Evolutionary conservation across 202 grass and related monocot genomes (phyloP).

Genomic region (Miscanthus sacchariflorus): DNA sequence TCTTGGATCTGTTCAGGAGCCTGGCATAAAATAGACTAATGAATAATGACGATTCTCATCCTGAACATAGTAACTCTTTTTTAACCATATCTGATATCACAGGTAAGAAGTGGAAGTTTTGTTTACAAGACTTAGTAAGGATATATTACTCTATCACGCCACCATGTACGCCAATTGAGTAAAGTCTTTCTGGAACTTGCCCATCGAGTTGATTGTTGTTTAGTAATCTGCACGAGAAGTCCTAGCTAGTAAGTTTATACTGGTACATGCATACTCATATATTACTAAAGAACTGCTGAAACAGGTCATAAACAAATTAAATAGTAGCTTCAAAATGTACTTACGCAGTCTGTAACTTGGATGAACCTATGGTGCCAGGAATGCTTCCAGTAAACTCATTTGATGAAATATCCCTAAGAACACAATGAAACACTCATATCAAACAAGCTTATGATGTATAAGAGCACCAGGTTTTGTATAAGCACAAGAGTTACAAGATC

Average conservation of each 20-base stretch:
- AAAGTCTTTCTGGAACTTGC: slow-evolving; percentile 94
- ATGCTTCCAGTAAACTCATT: slow-evolving; percentile 87
- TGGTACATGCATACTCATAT: not conserved
- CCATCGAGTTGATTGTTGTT: slow-evolving; percentile 92
- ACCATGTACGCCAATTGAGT: slow-evolving; percentile 95
- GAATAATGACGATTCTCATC: not conserved
- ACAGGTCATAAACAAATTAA: slow-evolving; percentile 33
- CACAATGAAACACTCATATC: slow-evolving; percentile 29
- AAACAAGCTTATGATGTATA: slow-evolving; percentile 27
- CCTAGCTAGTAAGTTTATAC: slow-evolving; percentile 29
- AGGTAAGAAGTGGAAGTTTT: not conserved
- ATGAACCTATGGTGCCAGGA: slow-evolving; percentile 87
- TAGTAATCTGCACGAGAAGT: slow-evolving; percentile 67
- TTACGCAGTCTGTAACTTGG: slow-evolving; percentile 81
- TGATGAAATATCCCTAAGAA: slow-evolving; percentile 90
- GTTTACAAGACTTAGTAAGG: not conserved
- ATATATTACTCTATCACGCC: slow-evolving; percentile 95
- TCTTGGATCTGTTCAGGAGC: slow-evolving; percentile 4
- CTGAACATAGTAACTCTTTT: slow-evolving; percentile 8
- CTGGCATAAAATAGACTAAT: slow-evolving; percentile 1
- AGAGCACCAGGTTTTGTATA: slow-evolving; percentile 20
- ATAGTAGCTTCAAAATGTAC: slow-evolving; percentile 37
- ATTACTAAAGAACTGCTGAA: not conserved
- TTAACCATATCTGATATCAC: slow-evolving; percentile 3
- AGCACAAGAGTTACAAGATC: not conserved